These are phyloP conservation scores for Tylopilus sp. DNA, from an alignment of 768 basidiomycete genomes.

Conservation along the genomic window DNA sequence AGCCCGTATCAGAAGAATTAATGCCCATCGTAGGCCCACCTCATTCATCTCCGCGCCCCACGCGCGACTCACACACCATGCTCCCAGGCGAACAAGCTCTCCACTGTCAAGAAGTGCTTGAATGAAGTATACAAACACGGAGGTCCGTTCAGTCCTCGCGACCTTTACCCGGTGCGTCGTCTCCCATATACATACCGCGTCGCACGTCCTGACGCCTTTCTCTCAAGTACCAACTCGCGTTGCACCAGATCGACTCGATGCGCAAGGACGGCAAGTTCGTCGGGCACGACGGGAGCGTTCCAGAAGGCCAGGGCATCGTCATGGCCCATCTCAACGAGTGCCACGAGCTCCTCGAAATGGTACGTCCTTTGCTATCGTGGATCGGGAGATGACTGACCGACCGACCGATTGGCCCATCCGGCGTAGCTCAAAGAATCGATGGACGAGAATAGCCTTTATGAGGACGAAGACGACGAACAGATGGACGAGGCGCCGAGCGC, in stretches of 20 bases:
- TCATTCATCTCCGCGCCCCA: neutral
- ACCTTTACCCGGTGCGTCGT: slow-evolving; percentile 82
- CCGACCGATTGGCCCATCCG: too few species aligned
- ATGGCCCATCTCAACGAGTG: slow-evolving; percentile 96
- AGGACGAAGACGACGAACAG: slow-evolving; percentile 44
- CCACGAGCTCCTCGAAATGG: slow-evolving; percentile 95
- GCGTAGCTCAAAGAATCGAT: slow-evolving; percentile 77
- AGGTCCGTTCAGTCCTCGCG: slow-evolving; percentile 86
- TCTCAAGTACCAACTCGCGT: slow-evolving; percentile 81
- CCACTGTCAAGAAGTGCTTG: slow-evolving; percentile 94
- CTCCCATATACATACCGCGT: neutral
- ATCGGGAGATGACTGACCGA: neutral
- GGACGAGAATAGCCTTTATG: slow-evolving; percentile 61
- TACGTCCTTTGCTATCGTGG: slow-evolving; percentile 33
- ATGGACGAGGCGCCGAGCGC: slow-evolving; percentile 12
- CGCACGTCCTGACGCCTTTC: slow-evolving; percentile 3
- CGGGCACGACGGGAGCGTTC: slow-evolving; percentile 81
- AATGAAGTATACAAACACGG: slow-evolving; percentile 96
- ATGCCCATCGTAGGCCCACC: slow-evolving; percentile 79
- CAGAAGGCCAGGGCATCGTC: slow-evolving; percentile 94
- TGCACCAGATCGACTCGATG: slow-evolving; percentile 93
- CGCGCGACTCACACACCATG: neutral
- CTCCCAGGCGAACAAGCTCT: slow-evolving; percentile 86
- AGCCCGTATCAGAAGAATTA: slow-evolving; percentile 96
- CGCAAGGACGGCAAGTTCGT: slow-evolving; percentile 93